These are phyloP conservation scores for Talaromyces sp. DNA, from an alignment of 2,329 filamentous ascomycete species.

Conservation along the genomic window DNA sequence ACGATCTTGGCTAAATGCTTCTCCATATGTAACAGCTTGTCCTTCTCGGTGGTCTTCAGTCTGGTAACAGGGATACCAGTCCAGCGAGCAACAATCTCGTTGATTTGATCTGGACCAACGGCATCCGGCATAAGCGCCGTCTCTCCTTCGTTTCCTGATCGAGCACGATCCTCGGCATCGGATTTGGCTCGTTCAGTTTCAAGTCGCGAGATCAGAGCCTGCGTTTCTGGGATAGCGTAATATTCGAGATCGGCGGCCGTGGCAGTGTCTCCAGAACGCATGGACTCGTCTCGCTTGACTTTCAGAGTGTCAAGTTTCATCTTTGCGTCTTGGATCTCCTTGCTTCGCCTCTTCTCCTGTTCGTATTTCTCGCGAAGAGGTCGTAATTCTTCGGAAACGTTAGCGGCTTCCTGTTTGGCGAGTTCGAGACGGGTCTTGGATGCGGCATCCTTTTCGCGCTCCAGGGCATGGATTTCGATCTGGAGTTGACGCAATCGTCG, in stretches of 20 bases:
- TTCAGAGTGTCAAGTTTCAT: conserved; percentile 88
- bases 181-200: conserved; percentile 74
- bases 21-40: conserved; percentile 98
- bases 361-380: conserved; percentile 95
- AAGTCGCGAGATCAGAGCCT: conserved; percentile 70
- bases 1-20: conserved; percentile 76
- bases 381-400: conserved; percentile 86
- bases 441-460: conserved; percentile 90
- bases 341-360: conserved; percentile 82
- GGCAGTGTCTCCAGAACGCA: conserved; percentile 74
- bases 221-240: conserved; percentile 92
- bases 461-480: conserved; percentile 94
- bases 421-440: conserved; percentile 76
- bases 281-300: conserved; percentile 90
- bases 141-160: conserved; percentile 57
- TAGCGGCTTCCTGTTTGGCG: conserved; percentile 85
- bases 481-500: conserved; percentile 83
- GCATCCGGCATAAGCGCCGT: conserved; percentile 76
- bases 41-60: conserved; percentile 91
- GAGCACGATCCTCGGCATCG: conserved; percentile 60
- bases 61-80: conserved; percentile 97
- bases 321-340: conserved; percentile 89
- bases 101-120: conserved; percentile 96
- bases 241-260: conserved; percentile 93
- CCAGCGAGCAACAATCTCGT: conserved; percentile 94